Base-by-base conservation (phyloP, 306 rosid species). In the Cyamopsis tetragonoloba region DNA sequence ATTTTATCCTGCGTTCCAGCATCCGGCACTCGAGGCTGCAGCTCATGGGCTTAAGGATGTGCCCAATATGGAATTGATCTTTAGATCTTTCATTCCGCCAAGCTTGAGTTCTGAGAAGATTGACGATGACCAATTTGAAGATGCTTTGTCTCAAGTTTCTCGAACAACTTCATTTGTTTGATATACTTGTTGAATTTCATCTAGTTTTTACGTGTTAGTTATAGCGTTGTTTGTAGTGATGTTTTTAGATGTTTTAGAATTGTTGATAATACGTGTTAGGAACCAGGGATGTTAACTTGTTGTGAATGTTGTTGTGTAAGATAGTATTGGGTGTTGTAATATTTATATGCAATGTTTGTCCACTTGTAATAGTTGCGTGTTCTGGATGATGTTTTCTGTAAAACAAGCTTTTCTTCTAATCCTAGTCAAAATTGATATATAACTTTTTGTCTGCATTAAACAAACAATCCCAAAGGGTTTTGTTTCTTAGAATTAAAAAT, bases 41-140 rank as follows among this genome's bases (percentile, higher is more conserved):
- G 76, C 81, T 9, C 67, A 31, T 4, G 63, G 64, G 5, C 55
- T 76, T 2, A 88, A 95, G 74, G 91, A 86, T 22, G 28, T 34
- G 58, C 97, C 97, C 3, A 82, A 85, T 79, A 73, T 88, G 95
- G 99, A 86, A 18, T 80, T 46, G 51, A 43, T 95, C 30, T 90
- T 70, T 60, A 83, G 84, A 75, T 56, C 95, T 46, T 95, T 76
- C 75, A 50, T 95, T 77, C 96, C 92, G 3, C 84, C 66, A 28
- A 85, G 99, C 81, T 81, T 95, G 91, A 81, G 79, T 68, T 73
- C 84, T 20, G 95, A 88, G 39, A 90, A 85, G 82, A 26, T 55
- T 2, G 96, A 88, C 0, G 91, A 83, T 23, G 92, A 95, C 19
- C 83, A 67, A 11, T 81, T 68, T 19, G 95, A 88, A 68, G 97